Evolutionary conservation across 805 yeast species (phyloP), one percentile per base, ranked within the genome.

Genomic region (Schwanniomyces pseudopolymorphus): DNA sequence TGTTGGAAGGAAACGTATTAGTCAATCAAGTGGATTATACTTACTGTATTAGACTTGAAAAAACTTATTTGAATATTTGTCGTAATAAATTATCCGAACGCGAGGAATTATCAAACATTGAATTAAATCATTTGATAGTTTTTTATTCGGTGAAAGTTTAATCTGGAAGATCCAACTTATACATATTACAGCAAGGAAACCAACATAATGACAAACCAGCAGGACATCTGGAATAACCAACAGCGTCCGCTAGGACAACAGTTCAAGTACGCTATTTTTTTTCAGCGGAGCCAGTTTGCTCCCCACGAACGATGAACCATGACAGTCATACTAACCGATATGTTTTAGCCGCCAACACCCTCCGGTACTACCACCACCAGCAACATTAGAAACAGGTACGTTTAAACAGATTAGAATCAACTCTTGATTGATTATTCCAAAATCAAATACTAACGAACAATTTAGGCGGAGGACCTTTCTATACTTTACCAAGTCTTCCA

Each of bases 321-420:
- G 39, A 20, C 16, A 6, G 14, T 8, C 25, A 40, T 40, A 40
- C 43, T 28, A 40, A 39, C 33, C 11, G 16, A 21, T 8, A 31
- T 31, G 6, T 43, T 42, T n/a, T 50, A 79, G 83, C 54, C 83
- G 80, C 57, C 84, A 77, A 60, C 79, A 69, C 41, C 81, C 83
- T 5, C 84, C 84, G 9, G 83, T 80, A 14, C 68, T 80, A 50
- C 85, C 84, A 5, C 84, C 85, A 10, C 84, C 85, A 14, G 79
- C 80, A 14, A 65, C 75, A 35, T 66, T 78, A 50, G 82, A 78
- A 55, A 67, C 77, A 45, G 77, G 80, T 72, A 72, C 44, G 77
- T 73, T 37, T 33, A 31, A 25, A 11, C 5, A 17, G 26, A 26
- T 31, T 10, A n/a, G 33, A 42, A 7, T 22, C 19, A 19, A 14